phyloP scores from a whole-genome alignment of 1,284 basidiomycete species.

The Laetiporus sulphureus region DNA sequence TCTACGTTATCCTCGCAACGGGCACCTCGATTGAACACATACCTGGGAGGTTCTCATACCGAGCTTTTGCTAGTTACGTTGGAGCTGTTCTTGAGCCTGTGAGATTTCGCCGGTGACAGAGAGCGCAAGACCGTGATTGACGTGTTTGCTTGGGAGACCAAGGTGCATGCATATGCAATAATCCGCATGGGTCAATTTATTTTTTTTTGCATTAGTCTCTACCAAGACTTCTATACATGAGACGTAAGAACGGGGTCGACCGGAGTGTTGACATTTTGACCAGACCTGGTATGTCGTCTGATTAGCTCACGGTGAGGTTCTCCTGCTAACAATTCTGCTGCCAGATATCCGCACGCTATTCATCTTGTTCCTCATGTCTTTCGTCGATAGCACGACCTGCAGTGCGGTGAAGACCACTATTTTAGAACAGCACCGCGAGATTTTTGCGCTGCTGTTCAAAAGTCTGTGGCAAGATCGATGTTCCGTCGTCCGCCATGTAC shows the following conservation, averaged over 20 bases:
- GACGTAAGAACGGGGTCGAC: constrained; percentile 45
- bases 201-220: constrained; percentile 39
- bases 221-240: constrained; percentile 62
- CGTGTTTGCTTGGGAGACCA: constrained; percentile 68
- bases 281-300: constrained; percentile 44
- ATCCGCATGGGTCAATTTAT: not conserved
- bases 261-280: constrained; percentile 36
- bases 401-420: constrained; percentile 53
- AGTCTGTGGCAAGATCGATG: constrained; percentile 59
- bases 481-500: constrained; percentile 43
- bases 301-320: not conserved
- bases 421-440: constrained; percentile 59
- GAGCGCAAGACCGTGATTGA: constrained; percentile 59
- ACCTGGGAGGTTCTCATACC: constrained; percentile 50
- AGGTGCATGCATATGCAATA: constrained; percentile 33
- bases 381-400: constrained; percentile 43
- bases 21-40: constrained; percentile 48
- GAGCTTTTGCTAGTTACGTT: constrained; percentile 60
- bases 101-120: constrained; percentile 53
- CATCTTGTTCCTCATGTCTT: constrained; percentile 62
- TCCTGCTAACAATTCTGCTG: constrained; percentile 3
- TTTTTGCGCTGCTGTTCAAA: constrained; percentile 61
- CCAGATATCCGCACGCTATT: constrained; percentile 70
- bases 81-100: constrained; percentile 55
- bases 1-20: constrained; percentile 47